Evolutionary conservation across 1,284 basidiomycete genomes (phyloP).

Genomic region (Sutorius eximius): DNA sequence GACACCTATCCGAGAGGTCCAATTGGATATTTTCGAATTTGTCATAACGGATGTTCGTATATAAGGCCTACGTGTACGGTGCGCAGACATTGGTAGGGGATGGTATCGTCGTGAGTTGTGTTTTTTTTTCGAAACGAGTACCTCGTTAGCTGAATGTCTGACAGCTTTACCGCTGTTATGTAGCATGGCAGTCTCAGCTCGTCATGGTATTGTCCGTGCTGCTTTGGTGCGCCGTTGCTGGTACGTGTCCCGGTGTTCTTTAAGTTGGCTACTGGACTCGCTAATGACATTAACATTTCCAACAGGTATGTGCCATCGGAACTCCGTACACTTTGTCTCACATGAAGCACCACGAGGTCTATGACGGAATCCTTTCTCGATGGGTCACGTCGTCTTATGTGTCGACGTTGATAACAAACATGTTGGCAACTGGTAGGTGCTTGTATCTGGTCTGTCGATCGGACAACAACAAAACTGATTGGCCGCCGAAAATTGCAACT

Average conservation of each 20-base stretch:
- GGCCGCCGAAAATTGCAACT: not conserved
- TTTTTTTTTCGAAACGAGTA: not conserved
- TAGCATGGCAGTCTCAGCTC: conserved; percentile 9
- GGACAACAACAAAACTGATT: not conserved
- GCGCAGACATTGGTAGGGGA: conserved; percentile 34
- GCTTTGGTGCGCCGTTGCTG: conserved; percentile 14
- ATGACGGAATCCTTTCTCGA: not conserved
- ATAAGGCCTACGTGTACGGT: conserved; percentile 27
- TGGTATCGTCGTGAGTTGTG: conserved; percentile 16
- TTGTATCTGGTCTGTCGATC: not conserved
- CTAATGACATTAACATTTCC: not conserved
- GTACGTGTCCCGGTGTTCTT: not conserved
- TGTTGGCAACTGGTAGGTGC: conserved; percentile 10
- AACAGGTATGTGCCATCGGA: conserved; percentile 11
- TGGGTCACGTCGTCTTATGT: conserved; percentile 13
- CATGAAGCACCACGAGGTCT: not conserved
- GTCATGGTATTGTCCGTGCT: conserved; percentile 11
- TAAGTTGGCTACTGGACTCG: not conserved
- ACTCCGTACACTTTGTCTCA: not conserved
- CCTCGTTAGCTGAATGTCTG: not conserved
- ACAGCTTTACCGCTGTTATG: conserved; percentile 16
- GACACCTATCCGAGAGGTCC: conserved; percentile 7
- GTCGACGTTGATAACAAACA: conserved; percentile 10
- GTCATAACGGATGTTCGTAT: conserved; percentile 27
- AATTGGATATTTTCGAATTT: conserved; percentile 20